These are phyloP conservation scores for Amanita pseudoporphyria DNA, from an alignment of 768 basidiomycete species.

Conservation along the genomic window DNA sequence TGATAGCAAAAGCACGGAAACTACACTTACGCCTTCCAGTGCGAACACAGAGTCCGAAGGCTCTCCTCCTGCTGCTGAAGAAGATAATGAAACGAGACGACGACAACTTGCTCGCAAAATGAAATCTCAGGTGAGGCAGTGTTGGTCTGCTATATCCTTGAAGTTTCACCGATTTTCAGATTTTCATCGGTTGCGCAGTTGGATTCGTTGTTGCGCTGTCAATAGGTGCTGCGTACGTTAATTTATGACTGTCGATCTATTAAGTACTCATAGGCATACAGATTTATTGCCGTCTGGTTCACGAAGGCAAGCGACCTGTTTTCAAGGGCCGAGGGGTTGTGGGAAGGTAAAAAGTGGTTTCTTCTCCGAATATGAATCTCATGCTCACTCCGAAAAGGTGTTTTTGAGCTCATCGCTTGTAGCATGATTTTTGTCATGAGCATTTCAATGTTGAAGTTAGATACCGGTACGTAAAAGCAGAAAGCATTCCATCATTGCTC, in stretches of 20 bases:
- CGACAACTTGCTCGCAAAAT: slow-evolving; percentile 55
- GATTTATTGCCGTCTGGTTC: slow-evolving; percentile 92
- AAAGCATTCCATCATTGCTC: background rate
- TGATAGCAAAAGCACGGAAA: slow-evolving; percentile 20
- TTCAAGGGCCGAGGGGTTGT: slow-evolving; percentile 75
- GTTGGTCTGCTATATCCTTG: background rate
- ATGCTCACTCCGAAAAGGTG: slow-evolving; percentile 29
- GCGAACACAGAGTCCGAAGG: slow-evolving; percentile 14
- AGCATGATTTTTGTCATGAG: slow-evolving; percentile 92
- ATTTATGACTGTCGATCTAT: background rate
- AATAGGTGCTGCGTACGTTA: slow-evolving; percentile 69
- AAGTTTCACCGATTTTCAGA: slow-evolving; percentile 29
- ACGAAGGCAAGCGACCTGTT: slow-evolving; percentile 82
- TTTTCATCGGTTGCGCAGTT: slow-evolving; percentile 61
- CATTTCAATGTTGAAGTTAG: slow-evolving; percentile 90
- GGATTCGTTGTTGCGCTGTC: slow-evolving; percentile 76
- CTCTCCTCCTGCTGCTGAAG: slow-evolving; percentile 4
- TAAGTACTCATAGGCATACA: slow-evolving; percentile 11
- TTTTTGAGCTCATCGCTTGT: slow-evolving; percentile 61
- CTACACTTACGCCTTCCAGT: slow-evolving; percentile 6
- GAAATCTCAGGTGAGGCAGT: slow-evolving; percentile 44
- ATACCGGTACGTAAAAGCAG: slow-evolving; percentile 37
- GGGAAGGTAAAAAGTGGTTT: slow-evolving; percentile 65
- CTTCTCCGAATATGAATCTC: background rate
- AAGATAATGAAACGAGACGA: background rate